Evolutionary conservation across 78 protist genomes (phyloP).

Genomic region (Bigelowiella natans): DNA sequence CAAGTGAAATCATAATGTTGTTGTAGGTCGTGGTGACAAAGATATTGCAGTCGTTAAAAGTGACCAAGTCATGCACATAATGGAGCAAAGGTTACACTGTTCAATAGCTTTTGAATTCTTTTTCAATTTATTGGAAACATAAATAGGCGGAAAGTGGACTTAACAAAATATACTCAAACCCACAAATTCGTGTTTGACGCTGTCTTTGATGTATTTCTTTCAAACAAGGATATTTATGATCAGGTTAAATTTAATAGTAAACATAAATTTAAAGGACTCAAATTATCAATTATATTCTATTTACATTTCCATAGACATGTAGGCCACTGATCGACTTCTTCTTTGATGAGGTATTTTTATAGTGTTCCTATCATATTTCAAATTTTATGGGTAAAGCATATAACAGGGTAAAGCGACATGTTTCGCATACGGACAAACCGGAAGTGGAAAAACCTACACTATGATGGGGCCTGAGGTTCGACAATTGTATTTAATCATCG

Average conservation of each 20-base stretch:
- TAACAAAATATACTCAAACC: constrained; percentile 8
- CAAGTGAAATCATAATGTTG: no score
- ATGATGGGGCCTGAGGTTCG: neutral
- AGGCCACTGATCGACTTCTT: neutral
- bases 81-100: neutral
- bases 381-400: no score
- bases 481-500: no score
- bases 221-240: neutral
- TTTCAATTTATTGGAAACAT: neutral
- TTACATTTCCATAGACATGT: neutral
- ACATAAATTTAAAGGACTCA: neutral
- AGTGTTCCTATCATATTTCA: no score
- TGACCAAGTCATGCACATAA: neutral
- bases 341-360: neutral
- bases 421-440: constrained; percentile 22
- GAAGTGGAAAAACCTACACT: constrained; percentile 18
- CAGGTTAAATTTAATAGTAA: neutral
- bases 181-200: neutral
- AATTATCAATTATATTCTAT: neutral
- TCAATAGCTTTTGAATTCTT: neutral
- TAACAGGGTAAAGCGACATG: constrained; percentile 1
- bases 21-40: neutral
- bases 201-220: neutral
- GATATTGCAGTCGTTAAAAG: neutral
- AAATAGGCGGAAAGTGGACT: neutral